Conservation (phyloP, 2,329 filamentous ascomycete genomes). For the Blastomyces emzantsi region DNA sequence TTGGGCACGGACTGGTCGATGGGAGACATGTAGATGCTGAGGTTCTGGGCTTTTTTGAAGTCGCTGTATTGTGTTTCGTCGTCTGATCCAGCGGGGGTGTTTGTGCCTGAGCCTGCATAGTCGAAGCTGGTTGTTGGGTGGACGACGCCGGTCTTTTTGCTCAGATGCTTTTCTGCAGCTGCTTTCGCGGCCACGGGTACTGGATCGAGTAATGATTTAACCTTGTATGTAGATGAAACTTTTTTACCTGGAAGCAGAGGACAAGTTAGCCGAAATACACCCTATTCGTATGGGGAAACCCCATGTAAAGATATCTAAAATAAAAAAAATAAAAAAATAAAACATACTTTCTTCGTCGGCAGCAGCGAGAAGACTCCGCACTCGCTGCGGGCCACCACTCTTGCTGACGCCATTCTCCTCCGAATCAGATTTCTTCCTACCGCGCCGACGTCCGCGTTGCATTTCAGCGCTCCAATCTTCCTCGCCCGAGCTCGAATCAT, state of each 20-base stretch:
- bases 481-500: constrained; percentile 51
- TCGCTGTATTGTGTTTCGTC: constrained; percentile 77
- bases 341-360: constrained; percentile 69
- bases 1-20: constrained; percentile 65
- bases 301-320: constrained; percentile 10
- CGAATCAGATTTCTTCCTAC: constrained; percentile 20
- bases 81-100: constrained; percentile 67
- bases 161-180: constrained; percentile 48
- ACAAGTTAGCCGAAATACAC: constrained; percentile 13
- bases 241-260: constrained; percentile 38
- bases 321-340: constrained; percentile 18
- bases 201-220: constrained; percentile 55
- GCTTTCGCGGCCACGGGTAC: constrained; percentile 50
- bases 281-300: neutral
- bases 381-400: constrained; percentile 34
- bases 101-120: constrained; percentile 49
- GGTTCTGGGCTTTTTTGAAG: constrained; percentile 76
- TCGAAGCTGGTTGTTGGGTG: constrained; percentile 85
- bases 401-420: constrained; percentile 13
- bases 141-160: constrained; percentile 49
- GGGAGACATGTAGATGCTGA: constrained; percentile 70
- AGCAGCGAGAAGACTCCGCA: constrained; percentile 59
- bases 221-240: constrained; percentile 49
- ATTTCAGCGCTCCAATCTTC: constrained; percentile 45
- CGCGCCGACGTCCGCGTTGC: constrained; percentile 32